Evolutionary conservation across 179 eudicot genomes (phyloP).

Genomic region (Vitellaria paradoxa): DNA sequence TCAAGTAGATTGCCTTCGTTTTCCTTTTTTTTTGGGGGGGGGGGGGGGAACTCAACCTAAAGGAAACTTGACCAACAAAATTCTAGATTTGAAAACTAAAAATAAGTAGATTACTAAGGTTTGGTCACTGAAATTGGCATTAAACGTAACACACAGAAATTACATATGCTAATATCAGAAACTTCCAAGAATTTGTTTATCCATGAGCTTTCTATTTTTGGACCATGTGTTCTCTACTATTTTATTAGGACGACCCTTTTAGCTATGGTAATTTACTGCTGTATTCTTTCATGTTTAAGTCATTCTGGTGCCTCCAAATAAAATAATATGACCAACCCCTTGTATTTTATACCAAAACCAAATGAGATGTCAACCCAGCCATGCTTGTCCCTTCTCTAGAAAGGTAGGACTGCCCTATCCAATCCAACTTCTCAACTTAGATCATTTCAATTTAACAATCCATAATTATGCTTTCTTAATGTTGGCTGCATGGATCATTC

Average conservation of each 20-base stretch:
- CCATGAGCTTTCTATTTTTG: not conserved
- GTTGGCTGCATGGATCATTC: not conserved
- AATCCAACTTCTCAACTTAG: not conserved
- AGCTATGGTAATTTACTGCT: not conserved
- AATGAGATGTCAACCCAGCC: not conserved
- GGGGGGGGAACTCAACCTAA: no score
- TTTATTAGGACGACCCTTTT: not conserved
- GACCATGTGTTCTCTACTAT: not conserved
- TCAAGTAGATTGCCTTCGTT: no score
- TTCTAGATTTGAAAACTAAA: no score
- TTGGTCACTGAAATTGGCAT: no score
- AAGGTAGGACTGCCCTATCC: not conserved
- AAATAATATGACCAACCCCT: not conserved
- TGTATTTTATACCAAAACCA: not conserved
- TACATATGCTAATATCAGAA: not conserved
- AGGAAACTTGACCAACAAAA: no score
- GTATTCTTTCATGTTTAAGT: not conserved
- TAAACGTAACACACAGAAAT: no score
- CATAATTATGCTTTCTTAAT: not conserved
- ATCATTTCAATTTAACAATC: not conserved
- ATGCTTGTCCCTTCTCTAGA: not conserved
- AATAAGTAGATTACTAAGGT: no score
- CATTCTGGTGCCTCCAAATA: not conserved
- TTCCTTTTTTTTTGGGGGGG: no score
- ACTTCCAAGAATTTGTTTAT: not conserved